Conservation (phyloP, 2,329 filamentous ascomycete species). For the Fusarium phyllophilum region DNA sequence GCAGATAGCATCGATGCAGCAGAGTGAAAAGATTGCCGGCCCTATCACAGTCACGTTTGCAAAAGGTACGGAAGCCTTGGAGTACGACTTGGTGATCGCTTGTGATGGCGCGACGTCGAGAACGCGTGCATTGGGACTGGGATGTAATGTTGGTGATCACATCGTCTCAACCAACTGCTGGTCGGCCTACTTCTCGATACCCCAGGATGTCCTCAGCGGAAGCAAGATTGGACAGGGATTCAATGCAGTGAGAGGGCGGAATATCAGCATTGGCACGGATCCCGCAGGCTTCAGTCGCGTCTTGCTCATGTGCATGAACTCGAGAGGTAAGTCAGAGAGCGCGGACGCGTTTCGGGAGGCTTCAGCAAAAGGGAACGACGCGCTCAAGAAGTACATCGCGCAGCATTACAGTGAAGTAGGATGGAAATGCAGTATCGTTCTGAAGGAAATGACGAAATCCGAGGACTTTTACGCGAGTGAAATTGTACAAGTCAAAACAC, state of each 20-base stretch:
- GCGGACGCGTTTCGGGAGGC: conserved; percentile 54
- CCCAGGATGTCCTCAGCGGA: conserved; percentile 51
- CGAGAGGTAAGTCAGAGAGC: conserved; percentile 41
- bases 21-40: neutral
- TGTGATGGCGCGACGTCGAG: conserved; percentile 16
- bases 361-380: conserved; percentile 36
- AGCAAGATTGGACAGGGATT: conserved; percentile 50
- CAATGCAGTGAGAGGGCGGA: conserved; percentile 52
- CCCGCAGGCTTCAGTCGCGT: conserved; percentile 47
- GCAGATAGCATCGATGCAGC: conserved; percentile 8
- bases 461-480: conserved; percentile 59
- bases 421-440: conserved; percentile 54
- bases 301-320: conserved; percentile 50
- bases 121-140: conserved; percentile 7
- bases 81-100: conserved; percentile 13
- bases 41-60: conserved; percentile 9
- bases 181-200: conserved; percentile 55
- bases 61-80: conserved; percentile 2
- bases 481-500: conserved; percentile 56
- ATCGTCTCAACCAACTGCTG: conserved; percentile 47
- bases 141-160: neutral
- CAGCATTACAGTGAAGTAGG: conserved; percentile 55
- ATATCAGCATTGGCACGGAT: conserved; percentile 49
- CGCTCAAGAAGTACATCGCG: conserved; percentile 50
- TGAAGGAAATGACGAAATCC: conserved; percentile 48